Percentiles rank a stretch among this genome's conserved stretches.
phyloP scores from a whole-genome alignment of 2,329 filamentous ascomycete genomes.

The Aspergillus ibericus region DNA sequence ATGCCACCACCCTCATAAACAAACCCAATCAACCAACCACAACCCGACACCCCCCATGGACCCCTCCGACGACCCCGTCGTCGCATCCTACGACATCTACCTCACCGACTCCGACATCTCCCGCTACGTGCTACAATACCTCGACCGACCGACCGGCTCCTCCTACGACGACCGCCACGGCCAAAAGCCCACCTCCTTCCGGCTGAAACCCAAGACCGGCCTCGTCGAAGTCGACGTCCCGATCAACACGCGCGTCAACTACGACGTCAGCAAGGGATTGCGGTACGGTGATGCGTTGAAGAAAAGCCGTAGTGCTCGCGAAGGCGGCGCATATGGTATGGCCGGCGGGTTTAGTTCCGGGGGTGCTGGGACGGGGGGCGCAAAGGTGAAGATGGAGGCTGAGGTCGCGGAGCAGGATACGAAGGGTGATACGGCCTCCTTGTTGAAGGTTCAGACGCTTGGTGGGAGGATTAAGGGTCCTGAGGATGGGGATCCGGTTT shows the following conservation, averaged over 20 bases:
- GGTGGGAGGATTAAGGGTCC: constrained; percentile 75
- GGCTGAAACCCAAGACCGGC: constrained; percentile 77
- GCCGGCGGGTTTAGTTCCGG: constrained; percentile 66
- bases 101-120: constrained; percentile 73
- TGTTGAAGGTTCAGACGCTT: constrained; percentile 77
- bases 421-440: constrained; percentile 42
- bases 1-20: neutral
- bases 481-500: constrained; percentile 68
- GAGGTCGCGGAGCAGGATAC: constrained; percentile 28
- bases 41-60: neutral
- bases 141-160: constrained; percentile 63
- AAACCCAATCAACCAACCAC: neutral
- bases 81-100: constrained; percentile 78
- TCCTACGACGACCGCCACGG: constrained; percentile 59
- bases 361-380: neutral
- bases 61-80: constrained; percentile 59
- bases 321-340: constrained; percentile 68
- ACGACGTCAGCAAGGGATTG: constrained; percentile 80
- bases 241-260: constrained; percentile 69
- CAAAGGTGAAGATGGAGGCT: constrained; percentile 35
- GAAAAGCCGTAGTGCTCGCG: constrained; percentile 53
- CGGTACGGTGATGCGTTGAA: constrained; percentile 76
- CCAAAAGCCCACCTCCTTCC: constrained; percentile 68
- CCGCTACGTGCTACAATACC: constrained; percentile 84
- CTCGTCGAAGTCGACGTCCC: constrained; percentile 93